Evolutionary conservation across 768 basidiomycete species (phyloP).

Genomic region (Mycena haematopus): DNA sequence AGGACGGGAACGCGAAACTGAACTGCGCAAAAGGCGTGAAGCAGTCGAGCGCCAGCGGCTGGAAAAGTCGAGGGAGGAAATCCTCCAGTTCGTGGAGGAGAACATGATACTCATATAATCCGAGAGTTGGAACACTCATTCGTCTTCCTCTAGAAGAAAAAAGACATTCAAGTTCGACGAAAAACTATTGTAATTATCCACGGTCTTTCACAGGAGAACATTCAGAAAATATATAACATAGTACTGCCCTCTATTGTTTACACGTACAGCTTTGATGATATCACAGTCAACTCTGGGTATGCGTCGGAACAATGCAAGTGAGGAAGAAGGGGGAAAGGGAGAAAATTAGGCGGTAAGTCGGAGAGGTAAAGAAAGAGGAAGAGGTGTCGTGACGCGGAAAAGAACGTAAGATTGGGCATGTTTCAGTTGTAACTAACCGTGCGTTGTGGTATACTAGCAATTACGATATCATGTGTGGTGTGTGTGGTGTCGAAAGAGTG

Average conservation of each 20-base stretch:
- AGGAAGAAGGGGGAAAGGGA: slow-evolving; percentile 9
- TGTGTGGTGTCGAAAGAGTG: slow-evolving; percentile 31
- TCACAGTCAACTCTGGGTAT: slow-evolving; percentile 33
- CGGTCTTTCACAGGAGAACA: background rate
- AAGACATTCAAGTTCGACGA: background rate
- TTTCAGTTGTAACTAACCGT: slow-evolving; percentile 16
- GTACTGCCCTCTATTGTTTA: slow-evolving; percentile 31
- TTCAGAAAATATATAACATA: slow-evolving; percentile 26
- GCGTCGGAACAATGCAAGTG: slow-evolving; percentile 29
- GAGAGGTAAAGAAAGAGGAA: background rate
- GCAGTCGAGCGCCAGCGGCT: background rate
- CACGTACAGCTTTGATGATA: slow-evolving; percentile 29
- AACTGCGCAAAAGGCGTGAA: background rate
- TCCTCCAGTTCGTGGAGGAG: background rate
- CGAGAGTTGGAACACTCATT: background rate
- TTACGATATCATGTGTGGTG: slow-evolving; percentile 30
- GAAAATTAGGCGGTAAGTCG: slow-evolving; percentile 19
- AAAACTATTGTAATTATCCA: background rate
- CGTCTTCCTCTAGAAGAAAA: too few relatives aligned
- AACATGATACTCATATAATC: background rate
- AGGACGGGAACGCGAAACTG: background rate
- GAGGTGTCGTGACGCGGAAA: slow-evolving; percentile 12
- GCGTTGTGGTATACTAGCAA: slow-evolving; percentile 27
- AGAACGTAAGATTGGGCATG: slow-evolving; percentile 31
- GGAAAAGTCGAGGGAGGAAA: background rate